Conservation (phyloP, 108 stramenopile species). For the Fistulifera solaris region DNA sequence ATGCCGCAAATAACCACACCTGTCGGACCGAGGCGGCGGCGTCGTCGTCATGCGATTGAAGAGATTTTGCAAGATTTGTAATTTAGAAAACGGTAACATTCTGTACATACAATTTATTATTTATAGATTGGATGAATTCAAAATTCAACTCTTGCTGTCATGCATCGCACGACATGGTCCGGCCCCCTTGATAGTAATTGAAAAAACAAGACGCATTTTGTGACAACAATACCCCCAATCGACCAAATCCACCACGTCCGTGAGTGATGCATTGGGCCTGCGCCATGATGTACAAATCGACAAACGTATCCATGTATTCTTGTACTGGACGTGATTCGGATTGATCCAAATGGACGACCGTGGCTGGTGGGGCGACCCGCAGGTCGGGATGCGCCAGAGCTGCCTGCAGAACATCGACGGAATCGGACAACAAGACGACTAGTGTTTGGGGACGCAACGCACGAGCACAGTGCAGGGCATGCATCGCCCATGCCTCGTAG, state of each 20-base stretch:
- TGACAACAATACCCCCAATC: slow-evolving; percentile 22
- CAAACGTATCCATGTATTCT: slow-evolving; percentile 29
- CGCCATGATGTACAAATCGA: slow-evolving; percentile 34
- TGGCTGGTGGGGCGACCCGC: slow-evolving; percentile 7
- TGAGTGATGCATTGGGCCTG: slow-evolving; percentile 24
- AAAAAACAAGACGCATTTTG: slow-evolving; percentile 21
- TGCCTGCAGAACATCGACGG: slow-evolving; percentile 6
- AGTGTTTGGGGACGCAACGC: slow-evolving; percentile 15
- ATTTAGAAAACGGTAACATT: slow-evolving; percentile 1
- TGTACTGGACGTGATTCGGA: slow-evolving; percentile 8
- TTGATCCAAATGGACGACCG: slow-evolving; percentile 28
- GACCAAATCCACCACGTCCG: slow-evolving; percentile 35
- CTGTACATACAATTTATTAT: slow-evolving; percentile 3
- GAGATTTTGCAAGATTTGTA: background rate
- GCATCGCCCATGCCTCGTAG: slow-evolving; percentile 9
- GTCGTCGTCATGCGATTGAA: background rate
- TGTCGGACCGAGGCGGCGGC: background rate
- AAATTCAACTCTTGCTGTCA: background rate
- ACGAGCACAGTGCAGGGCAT: slow-evolving; percentile 31
- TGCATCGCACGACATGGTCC: background rate
- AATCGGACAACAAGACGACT: slow-evolving; percentile 30
- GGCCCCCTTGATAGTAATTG: slow-evolving; percentile 1
- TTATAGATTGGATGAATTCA: background rate
- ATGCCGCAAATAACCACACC: background rate
- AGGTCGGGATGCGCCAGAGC: slow-evolving; percentile 8